Evolutionary conservation across 2,329 filamentous ascomycete species (phyloP).

Genomic region (Claviceps humidiphila): DNA sequence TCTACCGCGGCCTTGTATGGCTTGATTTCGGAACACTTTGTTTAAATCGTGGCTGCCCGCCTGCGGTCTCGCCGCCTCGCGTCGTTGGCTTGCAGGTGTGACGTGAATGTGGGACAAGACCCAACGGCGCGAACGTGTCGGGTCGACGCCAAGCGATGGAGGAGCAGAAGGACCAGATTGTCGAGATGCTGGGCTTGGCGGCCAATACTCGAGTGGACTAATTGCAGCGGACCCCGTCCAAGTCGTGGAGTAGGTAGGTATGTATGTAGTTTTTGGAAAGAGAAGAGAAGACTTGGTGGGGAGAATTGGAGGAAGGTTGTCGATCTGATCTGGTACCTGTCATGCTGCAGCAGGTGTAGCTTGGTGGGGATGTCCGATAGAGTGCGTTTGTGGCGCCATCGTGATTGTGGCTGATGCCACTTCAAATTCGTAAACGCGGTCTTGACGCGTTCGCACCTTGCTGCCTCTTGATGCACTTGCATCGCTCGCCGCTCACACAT

Average conservation of each 20-base stretch:
- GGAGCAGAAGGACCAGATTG: not conserved
- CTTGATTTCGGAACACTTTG: not conserved
- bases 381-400: not conserved
- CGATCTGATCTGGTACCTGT: not conserved
- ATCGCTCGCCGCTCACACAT: not conserved
- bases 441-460: slow-evolving; percentile 1
- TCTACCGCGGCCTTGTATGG: not conserved
- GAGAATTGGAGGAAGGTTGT: not conserved
- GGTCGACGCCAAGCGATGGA: not conserved
- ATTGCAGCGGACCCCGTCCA: not conserved
- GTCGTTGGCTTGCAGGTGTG: not conserved
- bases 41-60: not conserved
- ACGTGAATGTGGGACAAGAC: not conserved
- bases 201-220: not conserved
- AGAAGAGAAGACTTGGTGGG: slow-evolving; percentile 1
- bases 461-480: not conserved
- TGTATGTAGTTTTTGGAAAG: not conserved
- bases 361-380: slow-evolving; percentile 7
- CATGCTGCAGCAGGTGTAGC: slow-evolving; percentile 1
- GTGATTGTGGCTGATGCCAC: not conserved
- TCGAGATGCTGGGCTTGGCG: not conserved
- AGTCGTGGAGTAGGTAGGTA: not conserved
- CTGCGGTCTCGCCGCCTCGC: not conserved
- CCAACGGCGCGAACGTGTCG: not conserved
- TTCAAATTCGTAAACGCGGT: not conserved